phyloP scores from a whole-genome alignment of 176 grass and related monocot genomes.

The Oropetium thomaeum region DNA sequence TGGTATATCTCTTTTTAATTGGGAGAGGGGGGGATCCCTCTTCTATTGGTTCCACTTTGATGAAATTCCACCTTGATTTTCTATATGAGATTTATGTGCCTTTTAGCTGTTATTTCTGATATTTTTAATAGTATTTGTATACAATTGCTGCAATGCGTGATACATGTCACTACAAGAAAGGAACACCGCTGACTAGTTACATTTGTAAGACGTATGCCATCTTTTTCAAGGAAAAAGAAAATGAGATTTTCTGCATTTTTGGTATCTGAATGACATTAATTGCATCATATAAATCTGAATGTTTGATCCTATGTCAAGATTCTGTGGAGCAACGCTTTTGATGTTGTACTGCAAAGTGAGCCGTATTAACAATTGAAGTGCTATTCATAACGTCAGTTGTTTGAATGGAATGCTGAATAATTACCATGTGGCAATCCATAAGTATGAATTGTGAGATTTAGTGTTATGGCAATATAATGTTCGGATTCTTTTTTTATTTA shows the following conservation, averaged over 20 bases:
- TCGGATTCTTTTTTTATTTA: neutral
- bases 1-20: too few relatives aligned
- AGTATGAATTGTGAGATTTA: neutral
- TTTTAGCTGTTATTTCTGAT: neutral
- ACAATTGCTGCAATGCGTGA: neutral
- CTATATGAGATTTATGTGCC: neutral
- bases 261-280: neutral
- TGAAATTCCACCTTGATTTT: neutral
- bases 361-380: neutral
- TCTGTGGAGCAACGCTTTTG: neutral
- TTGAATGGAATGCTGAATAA: neutral
- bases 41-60: neutral
- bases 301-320: constrained; percentile 9
- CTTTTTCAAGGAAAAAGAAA: neutral
- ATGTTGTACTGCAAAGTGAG: neutral
- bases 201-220: neutral
- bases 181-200: neutral
- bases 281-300: too few relatives aligned
- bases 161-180: constrained; percentile 5
- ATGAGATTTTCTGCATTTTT: neutral
- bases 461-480: neutral
- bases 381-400: neutral
- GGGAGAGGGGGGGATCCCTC: too few relatives aligned
- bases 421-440: neutral
- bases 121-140: neutral